These are phyloP conservation scores for Colletotrichum liaoningense DNA, from an alignment of 2,329 filamentous ascomycete genomes.

Conservation along the genomic window DNA sequence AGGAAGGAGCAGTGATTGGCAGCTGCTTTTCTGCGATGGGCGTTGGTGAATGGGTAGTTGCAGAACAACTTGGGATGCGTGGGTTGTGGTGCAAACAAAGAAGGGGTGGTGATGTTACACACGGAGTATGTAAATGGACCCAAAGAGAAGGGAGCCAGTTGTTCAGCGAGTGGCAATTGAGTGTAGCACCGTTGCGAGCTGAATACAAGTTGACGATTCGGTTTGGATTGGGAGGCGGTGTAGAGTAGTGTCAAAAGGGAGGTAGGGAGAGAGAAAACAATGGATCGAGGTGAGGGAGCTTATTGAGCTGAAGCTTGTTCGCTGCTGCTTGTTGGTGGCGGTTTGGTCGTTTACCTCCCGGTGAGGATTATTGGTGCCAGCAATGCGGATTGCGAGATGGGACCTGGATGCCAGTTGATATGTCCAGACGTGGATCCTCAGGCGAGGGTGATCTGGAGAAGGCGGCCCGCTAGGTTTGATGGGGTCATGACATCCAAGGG, in stretches of 20 bases:
- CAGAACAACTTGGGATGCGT: not conserved
- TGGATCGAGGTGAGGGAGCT: not conserved
- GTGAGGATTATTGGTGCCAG: conserved; percentile 9
- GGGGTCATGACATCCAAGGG: not conserved
- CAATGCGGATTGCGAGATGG: not conserved
- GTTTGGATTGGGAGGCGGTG: not conserved
- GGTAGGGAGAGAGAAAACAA: not conserved
- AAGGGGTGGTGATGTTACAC: not conserved
- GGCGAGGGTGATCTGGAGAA: conserved; percentile 3
- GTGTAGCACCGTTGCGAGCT: not conserved
- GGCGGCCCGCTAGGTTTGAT: not conserved
- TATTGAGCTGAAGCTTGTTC: not conserved
- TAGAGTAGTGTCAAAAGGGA: not conserved
- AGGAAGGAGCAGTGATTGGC: not conserved
- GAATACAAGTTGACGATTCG: not conserved
- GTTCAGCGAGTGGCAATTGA: not conserved
- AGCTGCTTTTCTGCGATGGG: not conserved
- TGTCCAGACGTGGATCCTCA: not conserved
- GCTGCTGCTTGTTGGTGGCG: not conserved
- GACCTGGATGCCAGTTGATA: not conserved
- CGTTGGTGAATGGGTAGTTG: not conserved
- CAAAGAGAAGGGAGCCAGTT: not conserved
- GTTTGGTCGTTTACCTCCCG: not conserved
- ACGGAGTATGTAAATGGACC: not conserved
- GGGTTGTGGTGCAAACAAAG: conserved; percentile 27